Base-by-base conservation (phyloP, 2,329 filamentous ascomycete genomes). In the Sporothrix humicola region DNA sequence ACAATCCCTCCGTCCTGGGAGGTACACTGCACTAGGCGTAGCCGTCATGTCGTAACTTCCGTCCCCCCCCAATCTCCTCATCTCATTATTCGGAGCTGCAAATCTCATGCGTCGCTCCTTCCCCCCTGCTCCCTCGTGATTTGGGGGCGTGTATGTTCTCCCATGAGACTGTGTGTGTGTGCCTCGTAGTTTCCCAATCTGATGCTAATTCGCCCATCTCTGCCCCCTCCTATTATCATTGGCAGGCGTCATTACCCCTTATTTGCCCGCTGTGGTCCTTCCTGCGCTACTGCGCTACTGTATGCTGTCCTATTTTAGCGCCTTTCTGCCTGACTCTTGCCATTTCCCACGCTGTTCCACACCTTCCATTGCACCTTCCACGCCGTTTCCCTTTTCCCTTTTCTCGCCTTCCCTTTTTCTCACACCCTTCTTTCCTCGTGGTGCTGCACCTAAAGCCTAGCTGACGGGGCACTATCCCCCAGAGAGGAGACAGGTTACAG, bases 281-380 rank as follows among this genome's bases (percentile, higher is more conserved):
- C 23, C 46, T 68, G 65, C 65, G 46, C 68, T 58, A 69, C 46
- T 68, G 65, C 65, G 46, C 68, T 58, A 69, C 46, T 72, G 69
- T 9, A 56, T 54, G 26, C 65, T 61, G 65, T 72, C 70, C 68
- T 58, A 13, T 37, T 71, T 74, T 74, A 74, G 73, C 73, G 73
- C 44, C 58, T 56, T 17, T 44, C 66, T 44, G 50, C 65, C 61
- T 52, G 7, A 56, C 73, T 59, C 15, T n/a, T 48, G 42, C 50
- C 37, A 6, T 9, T 61, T 37, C 37, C 13, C 26, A 61, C 58
- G 13, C 56, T 59, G 13, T 31, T 59, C 56, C 58, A 42, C 31
- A 42, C 58, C 31, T 61, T 61, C 31, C 58, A 63, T 63, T 37
- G 31, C 59, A 44, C 59, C 59, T 63, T 63, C 59, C 59, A 63